Evolutionary conservation across 306 rosid genomes (phyloP).

Genomic region (Mucuna pruriens): DNA sequence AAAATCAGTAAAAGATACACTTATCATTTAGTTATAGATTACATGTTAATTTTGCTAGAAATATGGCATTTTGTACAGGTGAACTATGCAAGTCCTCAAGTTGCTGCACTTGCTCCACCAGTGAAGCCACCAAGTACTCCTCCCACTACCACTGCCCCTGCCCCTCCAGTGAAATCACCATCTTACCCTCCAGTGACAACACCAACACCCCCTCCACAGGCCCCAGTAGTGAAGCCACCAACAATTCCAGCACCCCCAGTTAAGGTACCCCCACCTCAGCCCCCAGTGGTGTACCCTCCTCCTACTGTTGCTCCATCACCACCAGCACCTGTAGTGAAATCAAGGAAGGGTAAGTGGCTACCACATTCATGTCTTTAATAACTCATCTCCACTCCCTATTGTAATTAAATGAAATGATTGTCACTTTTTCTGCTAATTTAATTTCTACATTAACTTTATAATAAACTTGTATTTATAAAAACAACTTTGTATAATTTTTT

Average conservation of each 20-base stretch:
- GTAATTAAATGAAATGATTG: background rate
- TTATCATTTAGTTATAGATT: background rate
- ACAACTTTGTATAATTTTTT: too few species aligned
- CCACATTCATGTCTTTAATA: background rate
- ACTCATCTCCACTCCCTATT: background rate
- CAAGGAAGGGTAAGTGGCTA: slow-evolving; percentile 52
- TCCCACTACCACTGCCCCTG: too few species aligned
- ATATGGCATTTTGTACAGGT: slow-evolving; percentile 40
- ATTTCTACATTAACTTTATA: background rate
- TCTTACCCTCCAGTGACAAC: slow-evolving; percentile 18
- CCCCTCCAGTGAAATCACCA: slow-evolving; percentile 32
- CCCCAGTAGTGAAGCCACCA: slow-evolving; percentile 40
- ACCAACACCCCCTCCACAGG: background rate
- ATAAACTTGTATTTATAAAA: too few species aligned
- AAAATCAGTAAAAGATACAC: background rate
- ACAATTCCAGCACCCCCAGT: slow-evolving; percentile 21
- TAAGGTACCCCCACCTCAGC: background rate
- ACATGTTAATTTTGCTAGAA: background rate
- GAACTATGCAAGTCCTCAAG: slow-evolving; percentile 34
- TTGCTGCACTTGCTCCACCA: background rate
- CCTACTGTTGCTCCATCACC: slow-evolving; percentile 43
- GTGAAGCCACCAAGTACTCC: slow-evolving; percentile 5
- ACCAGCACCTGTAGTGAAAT: slow-evolving; percentile 58
- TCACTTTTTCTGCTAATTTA: background rate
- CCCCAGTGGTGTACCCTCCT: slow-evolving; percentile 24